Base-by-base conservation (phyloP, 2,329 filamentous ascomycete species). In the Atkinsonella texensis region DNA sequence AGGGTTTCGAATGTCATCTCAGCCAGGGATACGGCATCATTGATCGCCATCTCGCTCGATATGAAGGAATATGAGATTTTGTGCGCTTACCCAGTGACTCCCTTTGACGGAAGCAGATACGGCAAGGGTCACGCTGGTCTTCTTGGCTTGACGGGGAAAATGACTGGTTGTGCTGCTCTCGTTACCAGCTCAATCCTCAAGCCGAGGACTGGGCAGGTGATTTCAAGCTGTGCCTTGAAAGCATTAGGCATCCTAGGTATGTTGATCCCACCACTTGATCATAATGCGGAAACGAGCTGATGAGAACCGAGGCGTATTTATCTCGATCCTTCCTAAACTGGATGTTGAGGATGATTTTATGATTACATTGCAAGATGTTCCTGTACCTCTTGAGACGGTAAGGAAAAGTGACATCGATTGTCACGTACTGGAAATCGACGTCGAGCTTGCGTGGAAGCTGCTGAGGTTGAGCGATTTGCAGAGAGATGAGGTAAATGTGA, bases 111-210 rank as follows among this genome's bases (percentile, higher is more conserved):
- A n/a, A 56, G 64, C 18, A 60, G 59, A 20, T 54, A 59, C 35
- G 57, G 56, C 1, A 47, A 57, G 5, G 70, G 84, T 0, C 69
- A 69, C 43, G 72, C 90, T 1, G 82, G 87, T 0, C 82, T 85
- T 17, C 67, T 97, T 1, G 91, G 91, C 0, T 71, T 97, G 2
- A 57, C 95, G 3, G 85, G 79, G 2, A 95, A 96, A 67, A 95
- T 97, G 87, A 89, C 89, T 0, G 91, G 89, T 0, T 81, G 84
- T 1, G 89, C 88, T 1, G 89, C 89, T 0, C 76, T 95, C 8
- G 71, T 84, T 1, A 74, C 73, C 39, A 83, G 73, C n/a, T 74
- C 77, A 31, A 75, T 83, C 44, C 76, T 75, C 35, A 63, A 83
- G 43, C 60, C 60, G 4, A 62, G 58, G 8, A 83, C 80, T 52